Percentiles rank a stretch among this genome's conserved stretches.
Evolutionary conservation across 352 stramenopile genomes (phyloP).

Genomic region (Phytophthora hibernalis): DNA sequence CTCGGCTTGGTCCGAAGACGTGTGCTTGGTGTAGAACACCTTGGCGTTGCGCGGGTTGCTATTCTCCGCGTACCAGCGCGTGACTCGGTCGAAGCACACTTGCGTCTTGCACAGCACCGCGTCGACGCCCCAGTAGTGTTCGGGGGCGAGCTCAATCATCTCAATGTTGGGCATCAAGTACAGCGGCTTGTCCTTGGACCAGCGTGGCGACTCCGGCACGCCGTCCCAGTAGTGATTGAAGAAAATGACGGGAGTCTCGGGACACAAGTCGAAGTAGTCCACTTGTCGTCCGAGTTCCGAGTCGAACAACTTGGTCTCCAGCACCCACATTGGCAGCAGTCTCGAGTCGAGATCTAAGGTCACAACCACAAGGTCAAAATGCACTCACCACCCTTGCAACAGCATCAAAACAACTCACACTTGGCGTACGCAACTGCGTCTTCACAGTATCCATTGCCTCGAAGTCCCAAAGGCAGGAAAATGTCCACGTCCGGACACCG

Average conservation of each 20-base stretch:
- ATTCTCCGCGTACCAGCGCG: constrained; percentile 66
- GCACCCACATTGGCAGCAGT: constrained; percentile 50
- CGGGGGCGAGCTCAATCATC: constrained; percentile 53
- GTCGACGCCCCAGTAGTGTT: constrained; percentile 52
- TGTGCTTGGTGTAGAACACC: constrained; percentile 66
- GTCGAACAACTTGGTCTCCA: constrained; percentile 45
- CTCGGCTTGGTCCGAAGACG: constrained; percentile 51
- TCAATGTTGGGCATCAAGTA: constrained; percentile 59
- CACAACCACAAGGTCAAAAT: not conserved
- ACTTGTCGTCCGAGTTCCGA: constrained; percentile 22
- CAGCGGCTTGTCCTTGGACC: constrained; percentile 43
- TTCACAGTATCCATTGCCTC: constrained; percentile 69
- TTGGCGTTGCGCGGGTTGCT: constrained; percentile 51
- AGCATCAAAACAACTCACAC: constrained; percentile 38
- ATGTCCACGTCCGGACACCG: constrained; percentile 59
- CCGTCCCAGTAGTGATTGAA: constrained; percentile 67
- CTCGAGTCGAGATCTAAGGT: constrained; percentile 47
- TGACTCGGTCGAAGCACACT: constrained; percentile 47
- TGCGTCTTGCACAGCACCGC: constrained; percentile 59
- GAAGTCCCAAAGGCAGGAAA: constrained; percentile 52
- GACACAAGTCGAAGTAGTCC: constrained; percentile 58
- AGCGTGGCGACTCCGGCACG: constrained; percentile 25
- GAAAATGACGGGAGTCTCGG: constrained; percentile 51
- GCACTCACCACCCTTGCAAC: not conserved
- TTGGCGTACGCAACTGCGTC: constrained; percentile 65